A percentile compares a stretch with the other conserved stretches of the same genome.
Conservation (phyloP, 1,284 basidiomycete genomes). For the Sporisorium iseilematis-ciliati region DNA sequence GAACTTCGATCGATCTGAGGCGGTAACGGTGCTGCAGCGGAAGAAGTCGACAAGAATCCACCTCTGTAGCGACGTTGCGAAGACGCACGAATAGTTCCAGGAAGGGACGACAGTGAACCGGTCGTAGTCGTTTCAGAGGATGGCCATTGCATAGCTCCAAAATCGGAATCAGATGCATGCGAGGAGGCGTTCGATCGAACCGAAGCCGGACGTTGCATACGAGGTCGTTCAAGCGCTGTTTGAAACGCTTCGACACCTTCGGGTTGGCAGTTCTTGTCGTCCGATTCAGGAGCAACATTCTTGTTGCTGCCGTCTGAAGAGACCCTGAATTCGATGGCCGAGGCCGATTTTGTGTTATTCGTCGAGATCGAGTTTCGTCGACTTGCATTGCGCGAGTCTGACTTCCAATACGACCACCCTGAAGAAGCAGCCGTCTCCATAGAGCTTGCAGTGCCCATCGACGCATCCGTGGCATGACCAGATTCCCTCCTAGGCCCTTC, state of each 20-base stretch:
- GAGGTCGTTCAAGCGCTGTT: neutral
- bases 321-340: neutral
- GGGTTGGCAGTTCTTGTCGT: constrained; percentile 23
- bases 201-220: neutral
- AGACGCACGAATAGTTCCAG: neutral
- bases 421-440: constrained; percentile 13
- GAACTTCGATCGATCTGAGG: constrained; percentile 22
- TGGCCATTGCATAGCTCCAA: constrained; percentile 10
- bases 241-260: constrained; percentile 19
- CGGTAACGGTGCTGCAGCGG: constrained; percentile 14
- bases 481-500: neutral
- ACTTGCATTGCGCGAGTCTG: constrained; percentile 4
- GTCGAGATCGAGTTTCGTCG: constrained; percentile 17
- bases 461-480: constrained; percentile 3
- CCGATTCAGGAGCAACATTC: constrained; percentile 10
- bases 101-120: constrained; percentile 1
- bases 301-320: too few relatives aligned
- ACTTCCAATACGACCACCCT: constrained; percentile 15
- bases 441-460: constrained; percentile 4
- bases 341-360: neutral
- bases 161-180: neutral
- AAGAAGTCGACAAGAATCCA: constrained; percentile 15
- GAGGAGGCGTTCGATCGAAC: constrained; percentile 8
- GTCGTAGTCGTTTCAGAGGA: neutral
- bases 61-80: constrained; percentile 14